Evolutionary conservation across 2,329 filamentous ascomycete species (phyloP), one percentile per base, ranked within the genome.

Genomic region (Venturia asperata): DNA sequence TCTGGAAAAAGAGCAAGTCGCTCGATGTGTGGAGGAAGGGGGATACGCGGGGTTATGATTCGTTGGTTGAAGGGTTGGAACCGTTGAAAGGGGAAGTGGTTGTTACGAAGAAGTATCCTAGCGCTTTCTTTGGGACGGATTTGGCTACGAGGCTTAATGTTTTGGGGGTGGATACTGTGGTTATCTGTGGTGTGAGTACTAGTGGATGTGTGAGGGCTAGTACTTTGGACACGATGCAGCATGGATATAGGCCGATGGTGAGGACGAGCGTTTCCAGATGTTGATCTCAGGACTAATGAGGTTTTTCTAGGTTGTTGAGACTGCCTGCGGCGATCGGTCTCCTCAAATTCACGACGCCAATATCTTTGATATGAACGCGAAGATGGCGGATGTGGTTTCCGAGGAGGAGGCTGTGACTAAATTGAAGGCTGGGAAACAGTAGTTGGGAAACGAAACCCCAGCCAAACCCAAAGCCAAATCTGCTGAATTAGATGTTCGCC

Each of bases 171-270:
- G 78, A 81, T 66, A 79, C 77, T 7, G 69, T 80, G 27, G 77
- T 81, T 7, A 71, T 81, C 19, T 80, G 78, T 67, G 79, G 79
- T 21, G 79, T 81, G 52, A 79, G 78, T 70, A 81, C 78, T 17
- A 77, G 75, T 66, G 79, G 79, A 0, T 80, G 79, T 68, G 78
- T 81, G 63, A 72, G 79, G 61, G 78, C 78, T 0, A 77, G 73
- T 17, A 76, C 77, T 1, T 68, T 81, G 62, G 79, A 81, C 66
- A 74, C 77, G 3, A 77, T 80, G 75, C 77, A 77, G 65, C 65
- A 74, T 65, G 78, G 78, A 0, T 79, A 77, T 60, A 72, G 78
- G 55, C 77, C 77, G 17, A 80, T 80, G 77, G 77, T 78, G 65
- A 67, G 75, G 69, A 63, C 45, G 58, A 69, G 11, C 21, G 15